A percentile compares a stretch with the other conserved stretches of the same genome.
Conservation (phyloP, 164 flowering plant genomes). For the Dillenia suffruticosa region DNA sequence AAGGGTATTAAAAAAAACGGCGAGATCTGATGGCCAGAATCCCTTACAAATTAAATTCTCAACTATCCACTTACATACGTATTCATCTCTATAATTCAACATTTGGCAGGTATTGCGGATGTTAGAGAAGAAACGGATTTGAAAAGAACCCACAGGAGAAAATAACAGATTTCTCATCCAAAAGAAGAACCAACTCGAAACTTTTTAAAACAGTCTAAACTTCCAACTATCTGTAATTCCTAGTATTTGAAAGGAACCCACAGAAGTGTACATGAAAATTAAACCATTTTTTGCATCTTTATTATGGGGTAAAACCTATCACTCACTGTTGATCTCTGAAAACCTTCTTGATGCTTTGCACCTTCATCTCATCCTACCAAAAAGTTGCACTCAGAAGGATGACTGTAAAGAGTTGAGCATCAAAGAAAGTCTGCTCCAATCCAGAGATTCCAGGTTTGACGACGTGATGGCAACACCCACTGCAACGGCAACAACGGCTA, state of each 20-base stretch:
- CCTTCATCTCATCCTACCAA: conserved; percentile 1
- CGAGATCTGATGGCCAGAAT: no score
- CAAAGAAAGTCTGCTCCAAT: conserved; percentile 47
- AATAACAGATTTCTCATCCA: no score
- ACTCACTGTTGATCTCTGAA: conserved; percentile 12
- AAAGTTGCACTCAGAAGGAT: conserved; percentile 19
- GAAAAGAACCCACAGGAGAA: no score
- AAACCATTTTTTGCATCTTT: conserved; percentile 12
- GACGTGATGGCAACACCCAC: conserved; percentile 47
- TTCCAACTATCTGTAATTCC: conserved; percentile 6
- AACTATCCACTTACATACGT: no score
- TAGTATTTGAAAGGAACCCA: conserved; percentile 2
- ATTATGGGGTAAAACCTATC: conserved; percentile 7
- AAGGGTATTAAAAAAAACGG: no score
- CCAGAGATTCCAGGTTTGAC: conserved; percentile 40
- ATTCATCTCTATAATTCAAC: no score
- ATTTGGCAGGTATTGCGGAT: no score
- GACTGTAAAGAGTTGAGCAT: conserved; percentile 29
- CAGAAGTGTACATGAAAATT: conserved; percentile 7
- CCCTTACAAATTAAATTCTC: no score
- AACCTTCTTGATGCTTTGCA: not conserved
- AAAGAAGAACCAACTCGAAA: not conserved
- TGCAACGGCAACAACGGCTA: conserved; percentile 37
- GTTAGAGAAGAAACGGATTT: no score
- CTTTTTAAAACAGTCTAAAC: not conserved